Evolutionary conservation across 768 basidiomycete species (phyloP).

Genomic region (Leccinum sublutescens): DNA sequence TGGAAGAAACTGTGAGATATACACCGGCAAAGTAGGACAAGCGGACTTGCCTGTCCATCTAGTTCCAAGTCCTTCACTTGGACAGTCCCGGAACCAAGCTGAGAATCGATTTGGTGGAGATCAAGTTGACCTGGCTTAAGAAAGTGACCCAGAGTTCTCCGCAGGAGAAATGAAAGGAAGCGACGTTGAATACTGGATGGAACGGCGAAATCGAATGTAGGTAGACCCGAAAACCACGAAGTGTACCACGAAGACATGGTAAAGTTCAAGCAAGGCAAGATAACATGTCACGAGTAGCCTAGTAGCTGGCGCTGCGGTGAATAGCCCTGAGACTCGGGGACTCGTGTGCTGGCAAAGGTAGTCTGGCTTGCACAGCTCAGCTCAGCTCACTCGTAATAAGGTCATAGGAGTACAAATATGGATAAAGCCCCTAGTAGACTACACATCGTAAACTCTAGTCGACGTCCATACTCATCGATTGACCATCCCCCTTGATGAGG

Average conservation of each 20-base stretch:
- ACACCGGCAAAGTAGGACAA: conserved; percentile 5
- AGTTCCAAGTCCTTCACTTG: conserved; percentile 84
- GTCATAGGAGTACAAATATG: conserved; percentile 15
- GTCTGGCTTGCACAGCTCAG: background rate
- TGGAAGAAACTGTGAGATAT: conserved; percentile 15
- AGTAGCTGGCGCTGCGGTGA: conserved; percentile 3
- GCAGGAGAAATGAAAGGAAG: conserved; percentile 87
- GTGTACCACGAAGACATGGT: conserved; percentile 56
- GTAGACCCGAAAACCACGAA: conserved; percentile 53
- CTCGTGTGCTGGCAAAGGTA: conserved; percentile 1
- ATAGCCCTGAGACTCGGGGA: conserved; percentile 1
- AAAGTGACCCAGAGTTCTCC: conserved; percentile 79
- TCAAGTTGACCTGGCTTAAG: conserved; percentile 90
- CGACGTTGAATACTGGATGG: conserved; percentile 78
- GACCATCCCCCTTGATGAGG: conserved; percentile 79
- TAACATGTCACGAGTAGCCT: conserved; percentile 16
- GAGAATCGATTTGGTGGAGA: conserved; percentile 82
- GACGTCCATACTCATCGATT: conserved; percentile 89
- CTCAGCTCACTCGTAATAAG: background rate
- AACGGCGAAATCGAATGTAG: conserved; percentile 62
- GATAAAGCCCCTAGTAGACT: conserved; percentile 19
- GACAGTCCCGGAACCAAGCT: conserved; percentile 88
- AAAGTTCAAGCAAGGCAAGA: conserved; percentile 12
- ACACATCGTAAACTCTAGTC: conserved; percentile 42
- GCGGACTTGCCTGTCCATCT: conserved; percentile 60